Base-by-base conservation (phyloP, 345 rosid genomes). In the Balakata baccata region DNA sequence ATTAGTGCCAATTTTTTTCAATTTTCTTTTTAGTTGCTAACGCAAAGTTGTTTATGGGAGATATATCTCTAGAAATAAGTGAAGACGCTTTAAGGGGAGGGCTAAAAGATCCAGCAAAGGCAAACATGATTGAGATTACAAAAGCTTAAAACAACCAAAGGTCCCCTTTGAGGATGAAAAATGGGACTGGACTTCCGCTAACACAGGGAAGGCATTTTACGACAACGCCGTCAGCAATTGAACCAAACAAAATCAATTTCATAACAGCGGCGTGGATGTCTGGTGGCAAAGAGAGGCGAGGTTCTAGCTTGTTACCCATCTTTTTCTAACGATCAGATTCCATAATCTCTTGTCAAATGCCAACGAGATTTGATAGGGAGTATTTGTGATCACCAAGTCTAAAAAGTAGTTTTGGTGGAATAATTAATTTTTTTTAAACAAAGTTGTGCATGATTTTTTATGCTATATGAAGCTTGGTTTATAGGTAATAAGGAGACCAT, bases 51-150 rank as follows among this genome's bases (percentile, higher is more conserved):
- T n/a, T n/a, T n/a, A n/a, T n/a, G n/a, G n/a, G n/a, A n/a, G n/a
- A n/a, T n/a, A n/a, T n/a, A n/a, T n/a, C n/a, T n/a, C n/a, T n/a
- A n/a, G n/a, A n/a, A n/a, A n/a, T n/a, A n/a, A n/a, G n/a, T n/a
- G n/a, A n/a, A n/a, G n/a, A n/a, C n/a, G n/a, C n/a, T n/a, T n/a
- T n/a, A n/a, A n/a, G n/a, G n/a, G n/a, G n/a, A n/a, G 52, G 45
- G 25, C 61, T 52, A 37, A 51, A 51, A 12, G 71, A 60, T 29
- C 71, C 71, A 12, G 59, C 18, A 47, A 68, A 68, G 59, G 71
- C 46, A 8, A 52, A 37, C 23, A 52, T 51, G 11, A 52, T 34
- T 45, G 25, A 68, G 71, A 68, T 68, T 68, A 68, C 60, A 52
- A 68, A 52, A 11, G 60, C 60, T 16, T 68, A 60, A 50, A 68